Evolutionary conservation across 495 filamentous ascomycete genomes (phyloP).

Genomic region (Penicillium paxilli): DNA sequence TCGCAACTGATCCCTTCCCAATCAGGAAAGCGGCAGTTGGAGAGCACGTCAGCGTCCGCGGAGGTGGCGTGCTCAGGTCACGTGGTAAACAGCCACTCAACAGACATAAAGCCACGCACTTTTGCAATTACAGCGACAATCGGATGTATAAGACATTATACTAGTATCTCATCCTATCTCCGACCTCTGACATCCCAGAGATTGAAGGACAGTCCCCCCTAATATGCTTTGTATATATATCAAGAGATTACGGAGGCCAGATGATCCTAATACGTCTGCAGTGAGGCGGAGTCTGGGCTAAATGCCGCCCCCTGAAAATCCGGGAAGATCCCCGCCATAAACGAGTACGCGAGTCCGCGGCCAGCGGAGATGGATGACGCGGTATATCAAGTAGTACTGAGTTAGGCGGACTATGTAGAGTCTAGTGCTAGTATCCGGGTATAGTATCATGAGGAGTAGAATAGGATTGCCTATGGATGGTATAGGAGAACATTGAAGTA

Average conservation of each 20-base stretch:
- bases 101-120: not conserved
- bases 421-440: too few relatives aligned
- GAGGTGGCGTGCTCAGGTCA: constrained; percentile 28
- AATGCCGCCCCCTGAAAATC: constrained; percentile 31
- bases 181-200: too few relatives aligned
- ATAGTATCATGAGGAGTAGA: too few relatives aligned
- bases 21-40: constrained; percentile 2
- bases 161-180: too few relatives aligned
- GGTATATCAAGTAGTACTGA: not conserved
- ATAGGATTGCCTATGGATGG: too few relatives aligned
- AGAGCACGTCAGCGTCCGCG: constrained; percentile 25
- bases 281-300: not conserved
- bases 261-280: not conserved
- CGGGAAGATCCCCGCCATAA: constrained; percentile 18
- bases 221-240: too few relatives aligned
- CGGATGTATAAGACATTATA: too few relatives aligned
- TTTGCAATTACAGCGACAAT: too few relatives aligned
- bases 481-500: too few relatives aligned
- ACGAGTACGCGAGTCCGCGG: constrained; percentile 18
- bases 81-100: constrained; percentile 9
- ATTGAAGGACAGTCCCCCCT: not conserved
- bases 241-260: not conserved
- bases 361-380: not conserved
- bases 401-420: too few relatives aligned
- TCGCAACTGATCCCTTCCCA: constrained; percentile 3